phyloP scores from a whole-genome alignment of 495 filamentous ascomycete species.

The Sphaerosporella brunnea region DNA sequence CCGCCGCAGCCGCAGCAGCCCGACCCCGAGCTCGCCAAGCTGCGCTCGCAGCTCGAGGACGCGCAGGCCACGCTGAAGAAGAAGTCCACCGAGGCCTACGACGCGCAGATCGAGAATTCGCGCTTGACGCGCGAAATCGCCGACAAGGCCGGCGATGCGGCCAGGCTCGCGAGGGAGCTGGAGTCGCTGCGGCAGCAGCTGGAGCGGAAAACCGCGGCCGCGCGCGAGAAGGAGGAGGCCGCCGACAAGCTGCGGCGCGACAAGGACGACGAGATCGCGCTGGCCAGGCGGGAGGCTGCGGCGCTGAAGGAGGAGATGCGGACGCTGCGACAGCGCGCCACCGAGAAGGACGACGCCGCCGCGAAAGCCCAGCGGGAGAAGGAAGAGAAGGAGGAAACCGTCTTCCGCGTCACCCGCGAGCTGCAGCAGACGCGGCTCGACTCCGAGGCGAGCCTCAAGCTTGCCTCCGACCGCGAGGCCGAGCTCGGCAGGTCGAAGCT shows the following conservation, averaged over 20 bases:
- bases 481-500: neutral
- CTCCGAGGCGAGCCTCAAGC: neutral
- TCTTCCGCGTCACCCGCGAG: neutral
- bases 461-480: neutral
- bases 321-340: neutral
- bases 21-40: neutral
- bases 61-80: neutral
- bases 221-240: neutral
- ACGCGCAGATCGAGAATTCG: neutral
- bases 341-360: neutral
- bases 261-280: neutral
- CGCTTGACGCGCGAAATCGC: neutral
- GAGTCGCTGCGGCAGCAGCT: slow-evolving; percentile 1
- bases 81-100: neutral
- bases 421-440: neutral
- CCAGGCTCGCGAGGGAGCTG: neutral
- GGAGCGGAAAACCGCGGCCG: neutral
- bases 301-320: neutral
- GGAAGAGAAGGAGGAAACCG: no score
- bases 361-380: neutral
- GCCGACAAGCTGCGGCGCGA: neutral
- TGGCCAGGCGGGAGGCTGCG: neutral
- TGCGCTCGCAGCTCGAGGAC: neutral
- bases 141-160: neutral
- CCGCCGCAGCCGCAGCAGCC: neutral